These are phyloP conservation scores for Gossypioides kirkii DNA, from an alignment of 345 rosid genomes.

Conservation along the genomic window DNA sequence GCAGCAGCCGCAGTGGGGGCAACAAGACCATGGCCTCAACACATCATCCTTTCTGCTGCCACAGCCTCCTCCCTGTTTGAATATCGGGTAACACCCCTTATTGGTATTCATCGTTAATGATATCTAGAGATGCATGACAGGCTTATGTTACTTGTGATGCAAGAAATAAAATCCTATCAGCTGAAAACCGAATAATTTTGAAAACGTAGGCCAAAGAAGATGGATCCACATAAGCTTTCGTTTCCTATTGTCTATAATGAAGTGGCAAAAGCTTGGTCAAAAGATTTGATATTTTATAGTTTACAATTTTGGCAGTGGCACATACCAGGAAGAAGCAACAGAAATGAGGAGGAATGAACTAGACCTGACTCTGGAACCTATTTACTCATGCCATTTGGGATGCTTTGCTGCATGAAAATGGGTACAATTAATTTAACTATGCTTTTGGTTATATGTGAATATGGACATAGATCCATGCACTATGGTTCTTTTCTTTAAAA, in stretches of 20 bases:
- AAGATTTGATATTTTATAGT: background rate
- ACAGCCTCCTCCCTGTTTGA: constrained; percentile 48
- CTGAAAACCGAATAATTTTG: background rate
- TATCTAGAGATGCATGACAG: no score
- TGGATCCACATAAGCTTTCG: background rate
- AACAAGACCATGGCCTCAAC: constrained; percentile 40
- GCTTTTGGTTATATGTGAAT: constrained; percentile 2
- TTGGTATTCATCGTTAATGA: no score
- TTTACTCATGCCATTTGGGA: constrained; percentile 51
- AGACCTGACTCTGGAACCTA: constrained; percentile 58
- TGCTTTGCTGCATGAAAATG: constrained; percentile 45
- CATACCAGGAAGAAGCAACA: constrained; percentile 50
- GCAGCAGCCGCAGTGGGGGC: constrained; percentile 56
- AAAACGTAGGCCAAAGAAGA: background rate
- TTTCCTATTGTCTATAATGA: background rate
- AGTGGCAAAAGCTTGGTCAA: background rate
- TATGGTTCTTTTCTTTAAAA: background rate
- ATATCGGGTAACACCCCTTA: constrained; percentile 41
- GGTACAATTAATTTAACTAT: background rate
- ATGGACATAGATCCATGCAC: constrained; percentile 1
- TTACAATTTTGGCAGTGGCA: constrained; percentile 43
- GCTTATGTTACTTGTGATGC: background rate
- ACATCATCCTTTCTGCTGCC: constrained; percentile 40
- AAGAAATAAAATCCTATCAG: background rate
- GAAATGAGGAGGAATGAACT: constrained; percentile 63